Conservation (phyloP, 2,329 filamentous ascomycete genomes). For the Ophiocordyceps australis region DNA sequence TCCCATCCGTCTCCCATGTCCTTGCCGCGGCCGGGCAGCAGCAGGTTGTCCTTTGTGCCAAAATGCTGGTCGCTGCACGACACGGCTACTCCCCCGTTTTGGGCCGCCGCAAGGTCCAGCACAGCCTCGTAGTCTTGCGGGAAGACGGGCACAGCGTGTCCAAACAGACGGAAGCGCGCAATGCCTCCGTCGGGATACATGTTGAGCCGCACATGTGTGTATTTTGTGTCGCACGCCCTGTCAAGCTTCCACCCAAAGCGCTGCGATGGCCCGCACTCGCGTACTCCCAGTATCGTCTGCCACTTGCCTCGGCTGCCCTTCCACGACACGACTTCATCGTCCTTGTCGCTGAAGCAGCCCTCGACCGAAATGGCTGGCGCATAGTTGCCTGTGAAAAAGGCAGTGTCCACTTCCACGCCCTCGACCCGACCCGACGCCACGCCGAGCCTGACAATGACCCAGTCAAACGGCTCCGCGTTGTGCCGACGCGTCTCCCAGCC, state of each 20-base stretch:
- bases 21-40: slow-evolving; percentile 60
- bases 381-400: slow-evolving; percentile 69
- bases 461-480: slow-evolving; percentile 46
- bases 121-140: slow-evolving; percentile 45
- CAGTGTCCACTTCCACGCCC: slow-evolving; percentile 65
- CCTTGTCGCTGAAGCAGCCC: slow-evolving; percentile 48
- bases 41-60: slow-evolving; percentile 61
- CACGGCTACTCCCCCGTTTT: slow-evolving; percentile 61
- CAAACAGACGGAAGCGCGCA: slow-evolving; percentile 61
- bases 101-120: slow-evolving; percentile 60
- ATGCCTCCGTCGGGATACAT: slow-evolving; percentile 83
- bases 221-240: slow-evolving; percentile 41
- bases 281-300: slow-evolving; percentile 51
- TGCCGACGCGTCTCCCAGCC: slow-evolving; percentile 53
- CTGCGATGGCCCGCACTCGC: slow-evolving; percentile 57
- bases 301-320: slow-evolving; percentile 40
- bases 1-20: slow-evolving; percentile 89
- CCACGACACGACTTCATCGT: slow-evolving; percentile 46
- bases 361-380: slow-evolving; percentile 65
- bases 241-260: slow-evolving; percentile 56
- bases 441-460: slow-evolving; percentile 46
- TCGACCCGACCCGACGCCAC: slow-evolving; percentile 54
- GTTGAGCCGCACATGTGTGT: slow-evolving; percentile 63
- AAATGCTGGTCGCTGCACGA: slow-evolving; percentile 74
- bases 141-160: slow-evolving; percentile 59